These are phyloP conservation scores for Oryza punctata DNA, from an alignment of 176 grass and related monocot genomes.

Conservation along the genomic window DNA sequence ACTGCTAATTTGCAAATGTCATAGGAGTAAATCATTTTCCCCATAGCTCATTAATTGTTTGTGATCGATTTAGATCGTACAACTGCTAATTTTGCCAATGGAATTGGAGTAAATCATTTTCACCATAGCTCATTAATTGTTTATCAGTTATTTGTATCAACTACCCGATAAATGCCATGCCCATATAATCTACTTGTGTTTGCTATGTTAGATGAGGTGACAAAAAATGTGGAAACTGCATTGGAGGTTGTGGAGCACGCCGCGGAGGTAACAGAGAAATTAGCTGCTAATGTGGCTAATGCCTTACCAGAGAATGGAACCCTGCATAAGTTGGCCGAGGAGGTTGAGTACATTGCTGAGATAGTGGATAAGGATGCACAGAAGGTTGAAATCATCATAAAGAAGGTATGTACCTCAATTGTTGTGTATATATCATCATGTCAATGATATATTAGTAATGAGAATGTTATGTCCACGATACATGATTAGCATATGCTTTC, in stretches of 20 bases:
- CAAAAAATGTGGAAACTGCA: constrained; percentile 50
- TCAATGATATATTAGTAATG: background rate
- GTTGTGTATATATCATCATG: background rate
- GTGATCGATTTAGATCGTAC: background rate
- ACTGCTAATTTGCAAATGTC: background rate
- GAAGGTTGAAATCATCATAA: constrained; percentile 63
- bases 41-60: background rate
- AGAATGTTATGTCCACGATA: background rate
- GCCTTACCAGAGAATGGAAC: constrained; percentile 46
- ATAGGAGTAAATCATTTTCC: background rate
- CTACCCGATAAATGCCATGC: background rate
- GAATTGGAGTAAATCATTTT: background rate
- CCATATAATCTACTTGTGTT: background rate
- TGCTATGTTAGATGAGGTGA: constrained; percentile 51
- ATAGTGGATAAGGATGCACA: constrained; percentile 71
- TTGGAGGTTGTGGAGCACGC: constrained; percentile 63
- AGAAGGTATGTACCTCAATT: constrained; percentile 58
- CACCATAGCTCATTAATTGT: background rate
- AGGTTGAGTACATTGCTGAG: constrained; percentile 70
- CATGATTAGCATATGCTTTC: background rate
- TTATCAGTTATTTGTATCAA: background rate
- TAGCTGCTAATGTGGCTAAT: constrained; percentile 52
- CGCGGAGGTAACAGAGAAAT: constrained; percentile 66
- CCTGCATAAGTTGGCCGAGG: constrained; percentile 50
- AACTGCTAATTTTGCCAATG: background rate